Conservation (phyloP, 2,329 filamentous ascomycete species). For the Microsporum canis region DNA sequence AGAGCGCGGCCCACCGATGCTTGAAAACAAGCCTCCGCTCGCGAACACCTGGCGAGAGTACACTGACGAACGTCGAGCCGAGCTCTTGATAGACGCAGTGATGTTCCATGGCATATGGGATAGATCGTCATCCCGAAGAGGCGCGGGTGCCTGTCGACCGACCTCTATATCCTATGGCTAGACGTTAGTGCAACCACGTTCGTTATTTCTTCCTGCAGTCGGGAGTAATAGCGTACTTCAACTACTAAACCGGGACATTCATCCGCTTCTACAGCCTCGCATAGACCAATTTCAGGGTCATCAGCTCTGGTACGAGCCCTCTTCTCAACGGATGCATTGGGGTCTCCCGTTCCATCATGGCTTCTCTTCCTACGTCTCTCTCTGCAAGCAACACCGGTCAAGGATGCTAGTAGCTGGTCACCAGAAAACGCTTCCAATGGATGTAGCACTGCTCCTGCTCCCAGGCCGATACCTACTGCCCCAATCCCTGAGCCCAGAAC, state of each 20-base stretch:
- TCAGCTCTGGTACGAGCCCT: conserved; percentile 29
- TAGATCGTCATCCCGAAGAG: conserved; percentile 56
- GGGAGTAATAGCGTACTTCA: conserved; percentile 3
- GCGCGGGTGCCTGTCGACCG: conserved; percentile 55
- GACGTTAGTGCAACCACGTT: background rate
- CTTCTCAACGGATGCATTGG: conserved; percentile 19
- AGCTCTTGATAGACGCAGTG: conserved; percentile 44
- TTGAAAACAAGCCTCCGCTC: conserved; percentile 17
- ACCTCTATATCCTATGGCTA: conserved; percentile 47
- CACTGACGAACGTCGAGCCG: conserved; percentile 34
- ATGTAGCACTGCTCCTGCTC: conserved; percentile 30
- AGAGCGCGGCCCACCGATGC: conserved; percentile 20
- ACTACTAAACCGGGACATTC: background rate
- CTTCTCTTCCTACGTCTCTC: conserved; percentile 21
- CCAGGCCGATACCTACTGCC: conserved; percentile 40
- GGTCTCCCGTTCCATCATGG: conserved; percentile 16
- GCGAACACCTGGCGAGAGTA: conserved; percentile 23
- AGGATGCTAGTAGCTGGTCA: conserved; percentile 39
- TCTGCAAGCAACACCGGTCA: conserved; percentile 30
- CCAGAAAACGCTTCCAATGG: conserved; percentile 52
- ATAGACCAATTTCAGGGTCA: conserved; percentile 28
- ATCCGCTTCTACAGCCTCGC: conserved; percentile 9
- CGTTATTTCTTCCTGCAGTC: background rate
- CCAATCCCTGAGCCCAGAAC: conserved; percentile 48
- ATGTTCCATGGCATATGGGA: conserved; percentile 60